Evolutionary conservation across 2,329 filamentous ascomycete genomes (phyloP).

Genomic region (Scorias spongiosa): DNA sequence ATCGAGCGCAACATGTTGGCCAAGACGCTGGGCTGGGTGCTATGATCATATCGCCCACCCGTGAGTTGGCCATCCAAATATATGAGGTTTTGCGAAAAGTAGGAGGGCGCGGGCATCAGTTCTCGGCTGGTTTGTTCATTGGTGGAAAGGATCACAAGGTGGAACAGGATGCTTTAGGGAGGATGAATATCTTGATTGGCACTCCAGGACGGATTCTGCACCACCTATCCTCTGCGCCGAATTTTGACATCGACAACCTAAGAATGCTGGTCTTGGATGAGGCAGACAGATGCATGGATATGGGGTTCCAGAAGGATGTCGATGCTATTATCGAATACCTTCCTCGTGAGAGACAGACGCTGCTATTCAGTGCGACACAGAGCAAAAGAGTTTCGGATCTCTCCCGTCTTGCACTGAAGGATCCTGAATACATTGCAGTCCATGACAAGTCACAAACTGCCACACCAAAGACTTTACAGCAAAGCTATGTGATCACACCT

Average conservation of each 20-base stretch:
- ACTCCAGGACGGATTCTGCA: conserved; percentile 92
- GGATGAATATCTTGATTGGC: conserved; percentile 96
- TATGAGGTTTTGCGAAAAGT: conserved; percentile 88
- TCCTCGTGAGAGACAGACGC: conserved; percentile 69
- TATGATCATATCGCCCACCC: conserved; percentile 82
- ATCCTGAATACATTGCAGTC: conserved; percentile 90
- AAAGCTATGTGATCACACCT: conserved; percentile 80
- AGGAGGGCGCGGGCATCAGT: conserved; percentile 65
- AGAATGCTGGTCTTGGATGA: conserved; percentile 91
- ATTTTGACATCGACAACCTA: conserved; percentile 77
- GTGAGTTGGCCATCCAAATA: conserved; percentile 91
- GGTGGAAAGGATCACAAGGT: conserved; percentile 84
- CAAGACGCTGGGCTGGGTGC: conserved; percentile 75
- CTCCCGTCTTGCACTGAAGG: conserved; percentile 69
- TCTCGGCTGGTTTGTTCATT: conserved; percentile 86
- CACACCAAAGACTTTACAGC: conserved; percentile 71
- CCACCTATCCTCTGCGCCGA: conserved; percentile 85
- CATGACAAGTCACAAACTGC: conserved; percentile 68
- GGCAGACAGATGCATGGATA: conserved; percentile 91
- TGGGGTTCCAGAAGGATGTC: conserved; percentile 83
- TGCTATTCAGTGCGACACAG: conserved; percentile 93
- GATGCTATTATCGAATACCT: conserved; percentile 90
- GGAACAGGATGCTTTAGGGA: conserved; percentile 64
- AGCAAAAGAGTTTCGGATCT: conserved; percentile 88
- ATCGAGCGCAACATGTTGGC: conserved; percentile 77